phyloP scores from a whole-genome alignment of 2,329 filamentous ascomycete genomes.

The Hirsutella rhossiliensis region DNA sequence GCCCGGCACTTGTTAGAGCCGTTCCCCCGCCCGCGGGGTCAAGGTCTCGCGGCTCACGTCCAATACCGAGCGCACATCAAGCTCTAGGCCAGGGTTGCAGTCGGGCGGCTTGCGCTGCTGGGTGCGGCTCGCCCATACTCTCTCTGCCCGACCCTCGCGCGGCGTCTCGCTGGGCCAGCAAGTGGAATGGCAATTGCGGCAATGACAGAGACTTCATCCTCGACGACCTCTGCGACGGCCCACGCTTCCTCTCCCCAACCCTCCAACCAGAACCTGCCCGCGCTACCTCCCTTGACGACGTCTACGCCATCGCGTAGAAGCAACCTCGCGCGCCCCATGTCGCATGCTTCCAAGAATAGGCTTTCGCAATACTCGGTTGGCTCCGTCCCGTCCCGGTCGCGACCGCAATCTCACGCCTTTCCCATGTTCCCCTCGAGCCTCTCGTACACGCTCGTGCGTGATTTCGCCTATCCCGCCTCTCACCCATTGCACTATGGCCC shows the following conservation, averaged over 20 bases:
- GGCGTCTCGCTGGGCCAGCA: constrained; percentile 5
- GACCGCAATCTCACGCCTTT: constrained; percentile 71
- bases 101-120: constrained; percentile 1
- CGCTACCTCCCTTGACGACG: constrained; percentile 44
- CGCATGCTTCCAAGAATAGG: constrained; percentile 68
- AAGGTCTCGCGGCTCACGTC: background rate
- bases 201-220: constrained; percentile 45
- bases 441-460: constrained; percentile 79
- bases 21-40: constrained; percentile 1
- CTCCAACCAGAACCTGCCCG: constrained; percentile 39
- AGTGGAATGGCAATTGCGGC: constrained; percentile 31
- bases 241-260: constrained; percentile 28
- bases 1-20: background rate
- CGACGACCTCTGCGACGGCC: constrained; percentile 39
- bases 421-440: constrained; percentile 77
- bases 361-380: constrained; percentile 73
- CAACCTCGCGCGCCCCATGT: constrained; percentile 52
- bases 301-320: constrained; percentile 46
- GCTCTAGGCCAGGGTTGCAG: background rate
- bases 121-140: background rate
- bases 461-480: constrained; percentile 79
- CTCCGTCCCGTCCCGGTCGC: constrained; percentile 58
- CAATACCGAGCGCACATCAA: background rate
- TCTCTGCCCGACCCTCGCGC: background rate
- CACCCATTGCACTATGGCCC: constrained; percentile 92